Conservation (phyloP, 495 filamentous ascomycete species). For the Annulohypoxylon bovei region DNA sequence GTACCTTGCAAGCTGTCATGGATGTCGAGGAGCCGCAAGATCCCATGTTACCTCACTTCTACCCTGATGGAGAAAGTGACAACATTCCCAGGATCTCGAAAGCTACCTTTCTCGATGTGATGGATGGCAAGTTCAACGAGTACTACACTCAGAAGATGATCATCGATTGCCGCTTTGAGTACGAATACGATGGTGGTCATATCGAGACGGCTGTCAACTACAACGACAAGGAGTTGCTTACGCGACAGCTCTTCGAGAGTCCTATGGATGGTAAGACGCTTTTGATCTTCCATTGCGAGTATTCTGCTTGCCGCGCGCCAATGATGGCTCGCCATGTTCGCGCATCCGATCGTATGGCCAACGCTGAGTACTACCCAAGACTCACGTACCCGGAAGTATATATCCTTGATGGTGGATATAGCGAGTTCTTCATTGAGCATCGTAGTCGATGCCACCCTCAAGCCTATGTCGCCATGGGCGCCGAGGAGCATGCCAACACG, state of each 20-base stretch:
- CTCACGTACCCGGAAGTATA: conserved; percentile 96
- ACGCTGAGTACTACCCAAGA: conserved; percentile 82
- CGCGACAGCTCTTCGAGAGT: conserved; percentile 76
- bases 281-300: conserved; percentile 96
- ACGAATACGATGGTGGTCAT: conserved; percentile 97
- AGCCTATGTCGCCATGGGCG: conserved; percentile 95
- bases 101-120: conserved; percentile 80
- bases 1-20: conserved; percentile 73
- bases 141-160: conserved; percentile 80
- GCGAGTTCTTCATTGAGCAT: conserved; percentile 84
- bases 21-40: conserved; percentile 75
- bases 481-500: conserved; percentile 85
- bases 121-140: conserved; percentile 83
- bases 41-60: conserved; percentile 84
- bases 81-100: conserved; percentile 86
- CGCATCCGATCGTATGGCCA: conserved; percentile 82
- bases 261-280: conserved; percentile 74
- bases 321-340: conserved; percentile 94
- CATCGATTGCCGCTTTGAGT: conserved; percentile 98
- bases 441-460: conserved; percentile 86
- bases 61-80: conserved; percentile 80
- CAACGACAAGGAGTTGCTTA: conserved; percentile 91
- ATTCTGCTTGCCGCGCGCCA: conserved; percentile 95
- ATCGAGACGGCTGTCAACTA: conserved; percentile 92
- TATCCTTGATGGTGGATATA: conserved; percentile 96